Evolutionary conservation across 768 basidiomycete species (phyloP), one percentile per base, ranked within the genome.

Genomic region (Xerocomellus chrysenteron): DNA sequence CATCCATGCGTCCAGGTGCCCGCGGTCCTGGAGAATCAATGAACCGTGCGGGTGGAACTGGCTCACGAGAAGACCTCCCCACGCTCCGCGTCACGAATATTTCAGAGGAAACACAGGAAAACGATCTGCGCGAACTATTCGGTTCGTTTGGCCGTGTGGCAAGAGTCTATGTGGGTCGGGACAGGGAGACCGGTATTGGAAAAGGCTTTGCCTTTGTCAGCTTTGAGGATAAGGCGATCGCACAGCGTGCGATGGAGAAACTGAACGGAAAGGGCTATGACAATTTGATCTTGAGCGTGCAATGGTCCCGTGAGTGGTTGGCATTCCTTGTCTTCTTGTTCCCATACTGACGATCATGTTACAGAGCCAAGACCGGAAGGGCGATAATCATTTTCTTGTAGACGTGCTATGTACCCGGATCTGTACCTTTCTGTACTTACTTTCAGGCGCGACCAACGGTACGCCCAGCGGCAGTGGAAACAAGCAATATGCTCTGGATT

Each of bases 171-270:
- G 90, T 99, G 46, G 97, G 96, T 26, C 81, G 91, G 44, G 97
- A 99, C 71, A 81, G 93, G 51, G 95, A 97, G 66, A 98, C 96
- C 10, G 92, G 95, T 45, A 82, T 89, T 21, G 94, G 94, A 55
- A 97, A 96, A 74, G 96, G 96, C 47, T 97, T 96, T 71, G 96
- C 95, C 16, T 98, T 98, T 65, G 95, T 99, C 53, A 92, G 89
- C 71, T 99, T 97, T 66, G 96, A 98, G 68, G 87, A 88, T 16
- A 79, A 80, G 68, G 78, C 82, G 12, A 76, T 79, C 51, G 97
- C 92, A 19, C 91, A 96, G 74, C 82, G 78, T 68, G 97, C 97
- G 42, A 87, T 97, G 77, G 86, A 91, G 66, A 96, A 94, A 74
- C 86, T 94, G 62, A 81, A 98, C 66, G 96, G 95, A 26, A 83